A percentile compares a stretch with the other conserved stretches of the same genome.
Evolutionary conservation across 257 asterid species (phyloP).

Genomic region (Ocimum tenuiflorum): DNA sequence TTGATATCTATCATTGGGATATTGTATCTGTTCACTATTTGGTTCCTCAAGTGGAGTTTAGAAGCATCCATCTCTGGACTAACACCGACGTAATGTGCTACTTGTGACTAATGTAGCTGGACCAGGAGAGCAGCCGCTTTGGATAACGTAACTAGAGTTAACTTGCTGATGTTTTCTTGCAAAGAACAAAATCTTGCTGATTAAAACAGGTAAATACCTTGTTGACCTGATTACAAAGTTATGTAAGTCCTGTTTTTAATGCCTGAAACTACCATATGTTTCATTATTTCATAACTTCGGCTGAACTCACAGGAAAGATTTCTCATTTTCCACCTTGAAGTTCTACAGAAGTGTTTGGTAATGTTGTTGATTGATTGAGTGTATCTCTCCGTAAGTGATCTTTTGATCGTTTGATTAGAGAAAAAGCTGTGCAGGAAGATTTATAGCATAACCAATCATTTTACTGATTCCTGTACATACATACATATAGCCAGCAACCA

Average conservation of each 20-base stretch:
- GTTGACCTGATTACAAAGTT: background rate
- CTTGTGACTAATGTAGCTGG: background rate
- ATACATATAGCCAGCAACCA: no score
- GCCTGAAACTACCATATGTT: background rate
- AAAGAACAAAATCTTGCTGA: background rate
- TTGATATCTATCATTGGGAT: slow-evolving; percentile 33
- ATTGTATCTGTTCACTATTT: slow-evolving; percentile 19
- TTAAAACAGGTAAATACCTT: background rate
- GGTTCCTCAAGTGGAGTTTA: slow-evolving; percentile 20
- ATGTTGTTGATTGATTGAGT: background rate
- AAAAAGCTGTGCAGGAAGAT: no score
- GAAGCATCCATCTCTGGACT: slow-evolving; percentile 16
- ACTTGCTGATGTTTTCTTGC: slow-evolving; percentile 4
- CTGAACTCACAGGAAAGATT: background rate
- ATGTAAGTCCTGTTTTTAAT: slow-evolving; percentile 3
- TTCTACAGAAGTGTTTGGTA: background rate
- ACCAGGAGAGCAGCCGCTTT: background rate
- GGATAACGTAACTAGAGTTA: background rate
- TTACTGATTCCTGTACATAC: no score
- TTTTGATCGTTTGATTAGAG: no score
- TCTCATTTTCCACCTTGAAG: background rate
- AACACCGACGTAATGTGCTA: slow-evolving; percentile 42
- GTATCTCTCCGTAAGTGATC: background rate
- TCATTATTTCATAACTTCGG: background rate
- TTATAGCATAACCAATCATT: no score